Base-by-base conservation (phyloP, 768 basidiomycete genomes). In the Mycena belliarum region DNA sequence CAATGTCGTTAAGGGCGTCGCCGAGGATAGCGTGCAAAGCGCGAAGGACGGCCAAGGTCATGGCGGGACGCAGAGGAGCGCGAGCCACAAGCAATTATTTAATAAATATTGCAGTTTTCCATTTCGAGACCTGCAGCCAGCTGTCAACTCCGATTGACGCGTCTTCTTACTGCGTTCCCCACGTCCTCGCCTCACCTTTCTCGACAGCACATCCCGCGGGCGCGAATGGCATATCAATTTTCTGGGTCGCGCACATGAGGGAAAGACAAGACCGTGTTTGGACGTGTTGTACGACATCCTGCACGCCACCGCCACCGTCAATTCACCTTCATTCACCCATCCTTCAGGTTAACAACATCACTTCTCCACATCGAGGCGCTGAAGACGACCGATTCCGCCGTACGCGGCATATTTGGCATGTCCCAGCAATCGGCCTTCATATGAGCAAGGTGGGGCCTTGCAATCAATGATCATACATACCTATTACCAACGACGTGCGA, bases 1-100 rank as follows among this genome's bases (percentile, higher is more conserved):
- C 83, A 16, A 91, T 86, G 63, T 88, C 85, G 70, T 84, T 79
- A 60, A 90, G 72, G 24, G 88, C 87, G 62, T 86, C 77, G 65
- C 83, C 85, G 63, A 91, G 81, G 66, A 90, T 80, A 60, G 79
- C 71, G 60, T 88, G 83, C 41, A 90, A 80, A 32, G 83, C 81
- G 44, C 82, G 82, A 52, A 91, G 79, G 52, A 79, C 76, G 28
- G 84, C 76, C 63, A 91, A 84, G 50, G 88, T 86, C 83, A 82
- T 49, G 14, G 33, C 16, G 2, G 25, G 16, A 32, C 10, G 20
- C 38, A 28, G 49, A 49, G 20, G 0, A 29, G 2, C 20, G 21
- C 35, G 21, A 20, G 33, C 33, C 8, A 45, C 41, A 48, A 49
- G 18, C 14, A 6, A 47, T 28, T 23, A 20, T 28, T n/a, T n/a